phyloP scores from a whole-genome alignment of 306 rosid species.

The Medicago lupulina region DNA sequence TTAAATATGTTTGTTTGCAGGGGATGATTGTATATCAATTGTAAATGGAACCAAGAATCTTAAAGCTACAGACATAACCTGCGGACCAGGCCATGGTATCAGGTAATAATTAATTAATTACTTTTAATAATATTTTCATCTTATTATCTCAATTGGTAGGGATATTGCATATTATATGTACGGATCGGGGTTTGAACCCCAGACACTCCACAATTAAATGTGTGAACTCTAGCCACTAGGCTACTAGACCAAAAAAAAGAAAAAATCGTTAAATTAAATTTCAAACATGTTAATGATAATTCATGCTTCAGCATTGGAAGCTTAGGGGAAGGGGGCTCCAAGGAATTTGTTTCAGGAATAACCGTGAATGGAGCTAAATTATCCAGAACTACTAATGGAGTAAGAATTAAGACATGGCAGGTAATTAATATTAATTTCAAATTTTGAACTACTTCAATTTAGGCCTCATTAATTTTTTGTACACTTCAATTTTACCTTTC shows the following conservation, averaged over 20 bases:
- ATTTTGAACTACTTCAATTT: too few species aligned
- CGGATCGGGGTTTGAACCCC: too few species aligned
- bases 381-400: constrained; percentile 72
- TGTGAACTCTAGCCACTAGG: too few species aligned
- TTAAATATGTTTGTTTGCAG: constrained; percentile 39
- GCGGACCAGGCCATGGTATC: constrained; percentile 97
- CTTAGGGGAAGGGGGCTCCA: constrained; percentile 58
- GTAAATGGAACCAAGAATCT: constrained; percentile 68
- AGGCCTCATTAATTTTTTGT: too few species aligned
- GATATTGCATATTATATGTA: too few species aligned
- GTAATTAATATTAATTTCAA: constrained; percentile 45
- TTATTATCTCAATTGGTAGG: too few species aligned
- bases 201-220: too few species aligned
- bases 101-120: constrained; percentile 49
- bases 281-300: neutral
- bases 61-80: constrained; percentile 59
- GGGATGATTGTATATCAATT: constrained; percentile 90
- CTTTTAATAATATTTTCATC: neutral
- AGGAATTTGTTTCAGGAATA: constrained; percentile 63
- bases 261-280: constrained; percentile 2
- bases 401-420: constrained; percentile 89
- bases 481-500: neutral
- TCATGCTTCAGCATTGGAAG: constrained; percentile 69
- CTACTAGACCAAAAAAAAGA: too few species aligned
- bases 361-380: constrained; percentile 63